Conservation (phyloP, 306 rosid species). For the Alnus rubra region DNA sequence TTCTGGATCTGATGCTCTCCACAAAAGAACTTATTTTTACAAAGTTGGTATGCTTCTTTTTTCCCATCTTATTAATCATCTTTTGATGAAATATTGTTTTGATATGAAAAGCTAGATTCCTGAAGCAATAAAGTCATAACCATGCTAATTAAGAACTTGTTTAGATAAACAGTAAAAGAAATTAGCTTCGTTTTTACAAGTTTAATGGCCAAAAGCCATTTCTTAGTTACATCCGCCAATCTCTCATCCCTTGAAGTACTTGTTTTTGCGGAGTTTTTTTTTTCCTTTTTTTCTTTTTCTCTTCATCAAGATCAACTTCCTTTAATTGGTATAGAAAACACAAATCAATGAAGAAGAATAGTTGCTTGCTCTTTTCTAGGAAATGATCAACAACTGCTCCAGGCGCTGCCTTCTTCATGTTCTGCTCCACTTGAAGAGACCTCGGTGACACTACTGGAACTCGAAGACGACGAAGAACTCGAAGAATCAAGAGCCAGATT, state of each 20-base stretch:
- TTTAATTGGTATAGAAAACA: not conserved
- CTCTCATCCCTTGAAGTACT: not conserved
- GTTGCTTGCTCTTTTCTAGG: not conserved
- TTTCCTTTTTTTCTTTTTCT: not conserved
- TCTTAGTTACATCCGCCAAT: not conserved
- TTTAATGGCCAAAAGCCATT: not conserved
- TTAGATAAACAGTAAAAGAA: not conserved
- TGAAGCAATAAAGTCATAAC: slow-evolving; percentile 8
- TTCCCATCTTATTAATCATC: not conserved
- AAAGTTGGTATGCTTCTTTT: slow-evolving; percentile 21
- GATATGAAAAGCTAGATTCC: slow-evolving; percentile 24
- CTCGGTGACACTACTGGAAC: slow-evolving; percentile 49
- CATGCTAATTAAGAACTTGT: not conserved
- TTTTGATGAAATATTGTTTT: slow-evolving; percentile 11
- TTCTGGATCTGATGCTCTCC: slow-evolving; percentile 25
- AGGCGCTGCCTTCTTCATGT: slow-evolving; percentile 42
- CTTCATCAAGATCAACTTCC: not conserved
- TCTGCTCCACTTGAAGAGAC: slow-evolving; percentile 43
- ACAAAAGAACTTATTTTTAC: slow-evolving; percentile 28
- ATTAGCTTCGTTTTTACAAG: not conserved
- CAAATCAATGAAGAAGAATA: not conserved
- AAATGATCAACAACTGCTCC: slow-evolving; percentile 14
- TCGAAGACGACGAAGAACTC: slow-evolving; percentile 70
- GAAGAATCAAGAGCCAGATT: slow-evolving; percentile 29
- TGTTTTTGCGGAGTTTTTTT: not conserved